Percentiles rank a stretch among this genome's conserved stretches.
phyloP scores from a whole-genome alignment of 352 stramenopile species.

The Phytophthora sp. region DNA sequence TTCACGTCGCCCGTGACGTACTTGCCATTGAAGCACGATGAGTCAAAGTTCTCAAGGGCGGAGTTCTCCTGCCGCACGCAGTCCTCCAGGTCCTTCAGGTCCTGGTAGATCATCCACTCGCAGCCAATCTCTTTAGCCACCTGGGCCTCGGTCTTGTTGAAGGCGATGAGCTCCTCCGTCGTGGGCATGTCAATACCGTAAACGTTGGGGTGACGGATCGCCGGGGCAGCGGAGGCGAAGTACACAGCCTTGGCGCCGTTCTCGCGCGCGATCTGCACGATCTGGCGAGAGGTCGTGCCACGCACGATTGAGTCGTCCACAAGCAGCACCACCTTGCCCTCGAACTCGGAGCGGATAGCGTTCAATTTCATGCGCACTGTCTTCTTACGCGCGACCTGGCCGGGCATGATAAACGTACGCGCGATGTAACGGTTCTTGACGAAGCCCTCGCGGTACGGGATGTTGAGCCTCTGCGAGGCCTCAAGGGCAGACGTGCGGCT shows the following conservation, averaged over 20 bases:
- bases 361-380: conserved; percentile 99
- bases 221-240: conserved; percentile 96
- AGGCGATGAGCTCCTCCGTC: conserved; percentile 97
- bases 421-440: conserved; percentile 99
- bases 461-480: conserved; percentile 80
- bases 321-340: conserved; percentile 97
- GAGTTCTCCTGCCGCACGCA: conserved; percentile 80
- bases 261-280: conserved; percentile 98
- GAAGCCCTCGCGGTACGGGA: conserved; percentile 98
- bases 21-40: conserved; percentile 96
- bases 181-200: conserved; percentile 99
- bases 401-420: conserved; percentile 99
- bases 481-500: conserved; percentile 96
- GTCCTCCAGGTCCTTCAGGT: conserved; percentile 93
- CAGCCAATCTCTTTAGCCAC: conserved; percentile 94
- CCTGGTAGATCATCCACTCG: conserved; percentile 96
- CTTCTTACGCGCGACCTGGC: conserved; percentile 95
- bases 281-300: conserved; percentile 97
- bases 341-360: conserved; percentile 93
- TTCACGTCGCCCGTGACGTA: conserved; percentile 97
- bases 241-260: conserved; percentile 96
- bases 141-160: conserved; percentile 94
- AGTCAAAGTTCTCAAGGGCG: conserved; percentile 90
- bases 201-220: conserved; percentile 99
- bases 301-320: conserved; percentile 99